phyloP scores from a whole-genome alignment of 164 flowering plant genomes.

The Magnolia officinalis region DNA sequence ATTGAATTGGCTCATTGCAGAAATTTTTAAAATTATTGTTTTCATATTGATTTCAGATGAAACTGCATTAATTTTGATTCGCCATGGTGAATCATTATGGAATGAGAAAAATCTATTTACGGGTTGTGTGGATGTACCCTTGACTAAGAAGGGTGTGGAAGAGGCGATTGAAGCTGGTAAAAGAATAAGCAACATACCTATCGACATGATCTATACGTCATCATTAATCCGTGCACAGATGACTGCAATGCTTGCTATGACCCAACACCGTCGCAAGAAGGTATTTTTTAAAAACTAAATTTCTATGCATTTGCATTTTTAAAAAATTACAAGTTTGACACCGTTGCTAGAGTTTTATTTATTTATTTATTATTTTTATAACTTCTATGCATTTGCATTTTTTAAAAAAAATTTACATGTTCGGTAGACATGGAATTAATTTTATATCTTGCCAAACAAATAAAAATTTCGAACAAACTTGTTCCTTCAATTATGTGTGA shows the following conservation, averaged over 20 bases:
- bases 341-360: background rate
- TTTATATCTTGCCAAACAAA: background rate
- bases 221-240: conserved; percentile 93
- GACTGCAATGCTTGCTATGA: conserved; percentile 98
- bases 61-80: conserved; percentile 76
- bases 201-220: conserved; percentile 90
- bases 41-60: conserved; percentile 46
- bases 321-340: too few relatives aligned
- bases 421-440: too few relatives aligned
- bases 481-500: background rate
- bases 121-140: conserved; percentile 98
- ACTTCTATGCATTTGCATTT: too few relatives aligned
- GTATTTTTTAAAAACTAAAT: conserved; percentile 25
- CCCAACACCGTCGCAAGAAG: conserved; percentile 94
- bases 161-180: conserved; percentile 98
- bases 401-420: too few relatives aligned
- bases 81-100: conserved; percentile 99
- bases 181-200: conserved; percentile 92
- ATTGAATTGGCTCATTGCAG: too few relatives aligned
- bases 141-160: conserved; percentile 86
- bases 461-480: background rate
- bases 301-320: background rate
- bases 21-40: too few relatives aligned
- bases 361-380: too few relatives aligned
- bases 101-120: conserved; percentile 93